phyloP scores from a whole-genome alignment of 495 filamentous ascomycete genomes.

The Hyaloscypha finlandica region DNA sequence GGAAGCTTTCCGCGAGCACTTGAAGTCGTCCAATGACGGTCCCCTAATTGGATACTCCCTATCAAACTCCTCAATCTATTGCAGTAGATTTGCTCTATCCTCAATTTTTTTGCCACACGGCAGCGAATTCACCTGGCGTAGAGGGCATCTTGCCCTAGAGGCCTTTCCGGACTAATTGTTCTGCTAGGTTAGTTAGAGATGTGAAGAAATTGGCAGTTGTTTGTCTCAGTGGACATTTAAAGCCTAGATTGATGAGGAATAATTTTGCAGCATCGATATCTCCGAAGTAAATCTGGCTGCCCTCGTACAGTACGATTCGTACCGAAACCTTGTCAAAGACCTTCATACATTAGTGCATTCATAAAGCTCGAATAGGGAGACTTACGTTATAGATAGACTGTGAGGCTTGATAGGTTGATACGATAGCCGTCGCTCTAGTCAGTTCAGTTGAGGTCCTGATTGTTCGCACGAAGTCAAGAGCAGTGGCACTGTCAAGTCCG shows the following conservation, averaged over 20 bases:
- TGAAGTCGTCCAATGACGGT: conserved; percentile 65
- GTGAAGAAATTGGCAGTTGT: conserved; percentile 71
- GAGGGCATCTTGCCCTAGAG: conserved; percentile 63
- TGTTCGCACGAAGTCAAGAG: conserved; percentile 74
- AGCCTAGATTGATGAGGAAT: conserved; percentile 62
- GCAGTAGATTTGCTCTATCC: conserved; percentile 60
- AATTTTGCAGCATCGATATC: conserved; percentile 52
- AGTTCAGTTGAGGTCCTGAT: conserved; percentile 67
- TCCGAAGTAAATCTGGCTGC: conserved; percentile 66
- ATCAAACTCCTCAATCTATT: conserved; percentile 70
- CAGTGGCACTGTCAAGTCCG: conserved; percentile 78
- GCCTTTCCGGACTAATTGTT: conserved; percentile 58
- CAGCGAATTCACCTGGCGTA: conserved; percentile 70
- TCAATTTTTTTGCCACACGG: conserved; percentile 70
- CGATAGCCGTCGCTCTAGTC: conserved; percentile 61
- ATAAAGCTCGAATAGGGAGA: no score
- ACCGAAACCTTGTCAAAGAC: conserved; percentile 75
- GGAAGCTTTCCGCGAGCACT: conserved; percentile 59
- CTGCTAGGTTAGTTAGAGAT: conserved; percentile 63
- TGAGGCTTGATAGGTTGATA: conserved; percentile 79
- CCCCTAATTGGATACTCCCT: conserved; percentile 60
- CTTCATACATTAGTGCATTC: no score
- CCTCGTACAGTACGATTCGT: conserved; percentile 78
- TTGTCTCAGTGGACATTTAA: conserved; percentile 48
- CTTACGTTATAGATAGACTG: conserved; percentile 72